Base-by-base conservation (phyloP, 345 rosid species). In the Streptanthus diversifolius region DNA sequence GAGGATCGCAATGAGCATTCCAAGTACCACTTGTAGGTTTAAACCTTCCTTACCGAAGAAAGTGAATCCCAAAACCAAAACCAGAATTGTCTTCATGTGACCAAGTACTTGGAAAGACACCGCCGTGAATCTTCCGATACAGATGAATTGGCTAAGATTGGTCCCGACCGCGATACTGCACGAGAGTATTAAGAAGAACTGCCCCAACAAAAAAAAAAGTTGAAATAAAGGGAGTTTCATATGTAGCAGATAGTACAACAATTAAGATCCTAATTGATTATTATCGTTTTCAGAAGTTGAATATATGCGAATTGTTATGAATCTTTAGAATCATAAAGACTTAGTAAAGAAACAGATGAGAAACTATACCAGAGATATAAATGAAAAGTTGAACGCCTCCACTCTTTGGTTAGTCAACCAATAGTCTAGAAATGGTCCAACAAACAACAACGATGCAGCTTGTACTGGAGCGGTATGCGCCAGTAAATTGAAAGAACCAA, bases 381-480 rank as follows among this genome's bases (percentile, higher is more conserved):
- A 74, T 40, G 85, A 60, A 45, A 80, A 92, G 78, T 84, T 70
- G 67, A 66, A 95, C 33, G 90, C 90, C 74, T 90, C 86, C 51
- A 92, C 90, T 82, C 89, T 84, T 77, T 88, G 86, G 63, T 74
- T 79, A 17, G 97, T 92, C 81, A 95, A 77, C 96, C 91, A 86
- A 70, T 82, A 95, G 80, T 95, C 98, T 63, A 88, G 72, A 82
- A 95, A 88, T 22, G 98, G 99, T 17, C 99, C 99, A 7, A 81
- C 83, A 56, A 89, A 63, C 64, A 95, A 84, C 76, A 95, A 80
- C 70, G 95, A 87, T 51, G 86, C 88, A 40, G 98, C 98, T 84
- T 95, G 99, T 40, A 86, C 88, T 2, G 97, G 99, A 83, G 98
- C 99, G 13, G 98, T 95, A 81, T 90, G 98, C 57, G 97, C 99